phyloP scores from a whole-genome alignment of 2,329 filamentous ascomycete species.

The Teratosphaeria nubilosa region DNA sequence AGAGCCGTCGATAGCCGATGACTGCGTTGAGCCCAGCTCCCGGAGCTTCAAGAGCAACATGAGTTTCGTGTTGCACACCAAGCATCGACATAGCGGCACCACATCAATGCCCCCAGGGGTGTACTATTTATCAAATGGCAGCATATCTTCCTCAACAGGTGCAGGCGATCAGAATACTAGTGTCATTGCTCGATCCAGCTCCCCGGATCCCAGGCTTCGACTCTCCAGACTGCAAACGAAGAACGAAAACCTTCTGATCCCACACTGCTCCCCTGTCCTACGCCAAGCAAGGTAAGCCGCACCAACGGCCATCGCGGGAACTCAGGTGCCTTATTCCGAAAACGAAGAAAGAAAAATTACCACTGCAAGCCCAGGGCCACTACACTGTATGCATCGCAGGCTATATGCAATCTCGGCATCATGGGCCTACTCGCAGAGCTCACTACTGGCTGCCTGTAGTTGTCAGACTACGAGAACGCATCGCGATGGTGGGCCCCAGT shows the following conservation, averaged over 20 bases:
- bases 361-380: not conserved
- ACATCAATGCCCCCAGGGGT: too few species aligned
- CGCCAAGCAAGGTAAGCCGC: not conserved
- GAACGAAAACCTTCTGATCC: not conserved
- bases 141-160: not conserved
- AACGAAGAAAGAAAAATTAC: not conserved
- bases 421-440: not conserved
- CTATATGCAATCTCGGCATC: not conserved
- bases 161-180: not conserved
- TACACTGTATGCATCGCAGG: not conserved
- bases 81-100: too few species aligned
- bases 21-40: too few species aligned
- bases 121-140: not conserved
- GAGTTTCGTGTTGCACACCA: too few species aligned
- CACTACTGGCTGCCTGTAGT: too few species aligned
- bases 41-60: too few species aligned
- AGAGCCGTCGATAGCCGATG: not conserved
- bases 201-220: too few species aligned
- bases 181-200: not conserved
- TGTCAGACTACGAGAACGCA: too few species aligned
- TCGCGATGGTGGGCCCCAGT: too few species aligned
- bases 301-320: not conserved
- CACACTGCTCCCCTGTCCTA: not conserved
- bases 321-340: not conserved
- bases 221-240: too few species aligned